Evolutionary conservation across 202 grass and related monocot species (phyloP), one percentile per base, ranked within the genome.

Genomic region (Carex sylvatica): DNA sequence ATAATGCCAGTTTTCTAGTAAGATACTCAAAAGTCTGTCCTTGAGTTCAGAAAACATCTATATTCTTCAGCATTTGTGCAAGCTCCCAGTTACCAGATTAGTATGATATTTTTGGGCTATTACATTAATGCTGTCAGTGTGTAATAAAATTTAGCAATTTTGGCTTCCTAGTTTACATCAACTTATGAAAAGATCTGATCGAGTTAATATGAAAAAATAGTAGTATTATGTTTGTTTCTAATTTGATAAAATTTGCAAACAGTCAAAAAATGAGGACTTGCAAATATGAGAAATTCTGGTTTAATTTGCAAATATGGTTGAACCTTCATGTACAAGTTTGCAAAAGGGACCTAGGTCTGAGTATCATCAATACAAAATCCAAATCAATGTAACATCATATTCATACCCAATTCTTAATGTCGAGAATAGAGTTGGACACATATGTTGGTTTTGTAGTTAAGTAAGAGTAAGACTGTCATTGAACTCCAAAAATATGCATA

Each of bases 321-420:
- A 71, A 49, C 40, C 9, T 44, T 71, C 9, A 47, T 47, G 36
- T 46, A 49, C 44, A 49, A 65, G 14, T 35, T 66, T 16, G 4
- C 64, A 74, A 28, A 26, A 52, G 44, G 28, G 16, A 74, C n/a
- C 38, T 12, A 46, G 10, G 15, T 44, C 35, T 44, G 67, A 70
- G 65, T 70, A 33, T 75, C 47, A 54, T 75, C 49, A 75, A 52
- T 75, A 33, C 14, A 10, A 70, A 64, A 65, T 33, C 64, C 30
- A 74, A 51, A 52, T 74, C 19, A 74, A 52, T 26, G 2, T 5
- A 26, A 74, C 64, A 73, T 74, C 22, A 28, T 16, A 28, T 24
- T 58, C 30, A 36, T 36, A 77, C 52, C 47, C 72, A 55, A 31
- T n/a, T 74, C 28, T 54, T 30, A 75, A 54, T 30, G 14, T 16